Base-by-base conservation (phyloP, 2,329 filamentous ascomycete genomes). In the Fusarium abutilonis region DNA sequence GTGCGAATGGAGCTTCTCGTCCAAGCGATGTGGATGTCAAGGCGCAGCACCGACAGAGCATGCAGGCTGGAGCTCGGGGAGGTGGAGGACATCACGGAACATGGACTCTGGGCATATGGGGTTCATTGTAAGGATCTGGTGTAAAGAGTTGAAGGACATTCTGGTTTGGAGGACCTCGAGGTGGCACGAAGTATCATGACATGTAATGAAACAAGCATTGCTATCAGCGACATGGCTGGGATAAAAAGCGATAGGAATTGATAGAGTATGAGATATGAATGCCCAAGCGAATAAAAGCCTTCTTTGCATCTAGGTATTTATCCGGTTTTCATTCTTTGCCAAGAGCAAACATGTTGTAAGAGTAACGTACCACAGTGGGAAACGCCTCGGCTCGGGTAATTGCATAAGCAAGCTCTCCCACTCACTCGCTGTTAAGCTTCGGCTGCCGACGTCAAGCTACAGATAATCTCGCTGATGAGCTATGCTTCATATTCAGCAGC, bases 101-200 rank as follows among this genome's bases (percentile, higher is more conserved):
- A 58, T 89, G 86, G 86, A 89, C 87, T 4, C 70, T 89, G 47
- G 87, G 87, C 1, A 72, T 82, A 9, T 89, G 87, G 86, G 86
- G 84, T 6, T 71, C 83, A 79, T 57, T 79, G 32, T 83, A 74
- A 67, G 21, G 13, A 4, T 19, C 28, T 9, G 31, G 2, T n/a
- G 23, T 28, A 21, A 13, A 17, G 35, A 35, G 28, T 17, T 28
- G 17, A 14, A 21, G 15, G 15, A 34, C 31, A n/a, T n/a, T 21
- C 31, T 45, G 19, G 21, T 7, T 29, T 36, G 17, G 17, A 21
- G 21, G n/a, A 21, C 38, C 17, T 13, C n/a, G 19, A 46, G 34
- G 17, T 46, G 15, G 17, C 41, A 62, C 31, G 46, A 55, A 34
- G 31, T 34, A 42, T 34, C 36, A 56, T 35, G 58, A 56, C 23